Conservation (phyloP, 192 early-diverging fungal species). For the Entomortierella beljakovae region DNA sequence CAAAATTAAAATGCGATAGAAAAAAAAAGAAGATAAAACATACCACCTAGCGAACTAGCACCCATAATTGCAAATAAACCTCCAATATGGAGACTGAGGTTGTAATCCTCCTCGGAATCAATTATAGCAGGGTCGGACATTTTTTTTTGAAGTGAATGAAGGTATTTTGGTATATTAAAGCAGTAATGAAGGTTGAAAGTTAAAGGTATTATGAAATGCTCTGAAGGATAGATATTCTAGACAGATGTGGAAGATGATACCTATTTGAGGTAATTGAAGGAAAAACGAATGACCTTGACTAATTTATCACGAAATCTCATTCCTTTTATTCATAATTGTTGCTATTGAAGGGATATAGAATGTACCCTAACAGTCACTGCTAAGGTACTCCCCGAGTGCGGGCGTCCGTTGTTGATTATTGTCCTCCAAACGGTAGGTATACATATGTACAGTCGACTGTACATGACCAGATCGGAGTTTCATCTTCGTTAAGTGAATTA, state of each 20-base stretch:
- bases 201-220: not conserved
- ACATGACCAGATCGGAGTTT: too few relatives aligned
- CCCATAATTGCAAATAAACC: slow-evolving; percentile 49
- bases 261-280: too few relatives aligned
- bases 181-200: not conserved
- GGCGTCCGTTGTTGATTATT: too few relatives aligned
- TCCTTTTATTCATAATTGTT: not conserved
- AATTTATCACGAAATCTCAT: not conserved
- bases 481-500: too few relatives aligned
- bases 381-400: slow-evolving; percentile 7
- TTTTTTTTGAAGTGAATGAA: not conserved
- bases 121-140: slow-evolving; percentile 4
- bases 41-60: slow-evolving; percentile 39
- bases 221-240: too few relatives aligned
- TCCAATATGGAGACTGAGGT: slow-evolving; percentile 33
- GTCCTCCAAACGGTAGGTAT: too few relatives aligned
- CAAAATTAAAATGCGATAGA: not conserved
- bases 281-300: too few relatives aligned
- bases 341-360: too few relatives aligned
- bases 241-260: too few relatives aligned
- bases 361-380: not conserved
- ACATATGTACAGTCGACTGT: too few relatives aligned
- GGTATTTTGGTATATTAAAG: not conserved
- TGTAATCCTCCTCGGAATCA: slow-evolving; percentile 17
- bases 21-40: not conserved